Evolutionary conservation across 2,329 filamentous ascomycete genomes (phyloP).

Genomic region (Ophiocordyceps robertsii): DNA sequence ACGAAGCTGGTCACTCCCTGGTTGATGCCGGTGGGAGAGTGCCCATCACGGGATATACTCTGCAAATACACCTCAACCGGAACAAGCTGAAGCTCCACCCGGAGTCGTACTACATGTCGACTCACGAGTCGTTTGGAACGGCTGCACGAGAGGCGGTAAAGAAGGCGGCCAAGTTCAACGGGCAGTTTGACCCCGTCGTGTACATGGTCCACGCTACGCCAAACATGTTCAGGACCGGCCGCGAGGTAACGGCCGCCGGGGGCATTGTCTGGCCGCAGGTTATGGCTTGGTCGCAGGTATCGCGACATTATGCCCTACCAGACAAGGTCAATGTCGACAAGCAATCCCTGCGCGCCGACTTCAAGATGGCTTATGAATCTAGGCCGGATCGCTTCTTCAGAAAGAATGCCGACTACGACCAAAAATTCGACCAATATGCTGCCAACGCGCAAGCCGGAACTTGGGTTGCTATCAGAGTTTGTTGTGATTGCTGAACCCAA

Average conservation of each 20-base stretch:
- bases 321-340: neutral
- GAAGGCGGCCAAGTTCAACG: too few species aligned
- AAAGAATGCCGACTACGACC: neutral
- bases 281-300: neutral
- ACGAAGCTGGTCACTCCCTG: too few species aligned
- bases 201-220: constrained; percentile 1
- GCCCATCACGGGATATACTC: too few species aligned
- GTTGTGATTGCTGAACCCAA: too few species aligned
- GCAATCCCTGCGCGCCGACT: neutral
- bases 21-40: too few species aligned
- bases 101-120: too few species aligned
- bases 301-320: neutral
- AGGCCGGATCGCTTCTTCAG: neutral
- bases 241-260: neutral
- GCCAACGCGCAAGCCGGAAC: too few species aligned
- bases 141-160: too few species aligned
- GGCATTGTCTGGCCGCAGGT: constrained; percentile 1
- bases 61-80: too few species aligned
- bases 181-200: neutral
- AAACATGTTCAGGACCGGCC: neutral
- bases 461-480: too few species aligned
- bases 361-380: neutral
- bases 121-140: too few species aligned
- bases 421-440: constrained; percentile 1
- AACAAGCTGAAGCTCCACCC: too few species aligned